Evolutionary conservation across 2,329 filamentous ascomycete species (phyloP).

Genomic region (Bipolaris victoriae): DNA sequence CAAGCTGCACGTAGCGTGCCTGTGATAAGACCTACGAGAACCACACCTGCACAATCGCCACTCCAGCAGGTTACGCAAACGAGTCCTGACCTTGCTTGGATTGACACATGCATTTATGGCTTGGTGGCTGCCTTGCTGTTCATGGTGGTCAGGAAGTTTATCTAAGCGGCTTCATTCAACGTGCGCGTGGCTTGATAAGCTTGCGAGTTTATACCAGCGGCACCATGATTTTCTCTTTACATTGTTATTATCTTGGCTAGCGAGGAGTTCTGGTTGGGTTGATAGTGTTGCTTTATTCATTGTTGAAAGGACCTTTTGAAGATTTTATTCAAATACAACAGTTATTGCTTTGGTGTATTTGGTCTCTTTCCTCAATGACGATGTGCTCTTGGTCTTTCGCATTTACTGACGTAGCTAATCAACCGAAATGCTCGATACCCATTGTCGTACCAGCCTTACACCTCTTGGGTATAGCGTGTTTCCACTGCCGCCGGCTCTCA

Average conservation of each 20-base stretch:
- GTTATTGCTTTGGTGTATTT: neutral
- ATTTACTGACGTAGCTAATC: too few species aligned
- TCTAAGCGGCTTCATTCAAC: neutral
- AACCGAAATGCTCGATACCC: too few species aligned
- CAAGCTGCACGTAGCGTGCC: constrained; percentile 2
- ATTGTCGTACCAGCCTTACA: too few species aligned
- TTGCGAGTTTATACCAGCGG: too few species aligned
- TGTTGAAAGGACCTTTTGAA: too few species aligned
- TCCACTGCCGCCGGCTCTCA: too few species aligned
- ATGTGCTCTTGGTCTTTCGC: neutral
- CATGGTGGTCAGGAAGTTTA: constrained; percentile 65
- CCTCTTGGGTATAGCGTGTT: too few species aligned
- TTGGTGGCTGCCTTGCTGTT: constrained; percentile 72
- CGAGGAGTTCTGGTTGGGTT: constrained; percentile 1
- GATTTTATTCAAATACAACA: neutral
- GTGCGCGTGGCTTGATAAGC: neutral
- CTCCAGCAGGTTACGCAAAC: constrained; percentile 34
- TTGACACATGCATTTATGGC: constrained; percentile 80
- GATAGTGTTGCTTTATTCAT: too few species aligned
- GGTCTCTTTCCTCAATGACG: neutral
- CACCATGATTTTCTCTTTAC: neutral
- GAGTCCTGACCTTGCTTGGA: constrained; percentile 67
- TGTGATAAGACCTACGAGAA: constrained; percentile 22
- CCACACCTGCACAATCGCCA: constrained; percentile 14
- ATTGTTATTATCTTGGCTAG: neutral